Evolutionary conservation across 2,329 filamentous ascomycete genomes (phyloP), one percentile per base, ranked within the genome.

Genomic region (Fusarium concolor): DNA sequence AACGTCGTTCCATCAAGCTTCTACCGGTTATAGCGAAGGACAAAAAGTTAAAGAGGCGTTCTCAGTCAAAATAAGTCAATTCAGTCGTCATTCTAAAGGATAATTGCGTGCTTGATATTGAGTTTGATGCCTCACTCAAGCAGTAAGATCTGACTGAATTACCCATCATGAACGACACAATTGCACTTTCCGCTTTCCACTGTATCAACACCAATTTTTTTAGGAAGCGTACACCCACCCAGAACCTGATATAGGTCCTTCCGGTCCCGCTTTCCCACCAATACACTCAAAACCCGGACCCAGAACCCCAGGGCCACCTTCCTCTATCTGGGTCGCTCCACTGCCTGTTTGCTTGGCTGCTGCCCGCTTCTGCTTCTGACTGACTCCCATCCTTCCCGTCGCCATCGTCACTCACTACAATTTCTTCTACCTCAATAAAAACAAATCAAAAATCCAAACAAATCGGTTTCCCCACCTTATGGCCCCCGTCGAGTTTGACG

Each of bases 261-360:
- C 66, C 71, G 66, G 72, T 68, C 70, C 70, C 65, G 62, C 62
- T 74, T 69, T 74, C 58, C 62, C 69, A 67, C 68, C 62, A 67
- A 45, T 43, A 65, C 68, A 59, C 62, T 38, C 51, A 41, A 44
- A 47, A 39, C 39, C 59, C 39, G 51, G 37, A 26, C 49, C 49
- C 24, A 37, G 41, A 24, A 45, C 37, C 42, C 56, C 39, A 29
- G 53, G 53, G 39, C 53, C 44, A 54, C 28, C 65, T 50, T 63
- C 58, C 52, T 62, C 31, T 62, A 59, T 60, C 65, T 58, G 8
- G 22, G 22, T 29, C 59, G 46, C 47, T 62, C 65, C 59, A 68
- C 44, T 65, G 55, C 58, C 47, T 26, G 26, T 10, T 26, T 26
- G 26, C 12, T 10, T 18, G 37, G 10, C 20, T 20, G 3, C 18